Evolutionary conservation across 495 filamentous ascomycete species (phyloP).

Genomic region (Rusavskia elegans): DNA sequence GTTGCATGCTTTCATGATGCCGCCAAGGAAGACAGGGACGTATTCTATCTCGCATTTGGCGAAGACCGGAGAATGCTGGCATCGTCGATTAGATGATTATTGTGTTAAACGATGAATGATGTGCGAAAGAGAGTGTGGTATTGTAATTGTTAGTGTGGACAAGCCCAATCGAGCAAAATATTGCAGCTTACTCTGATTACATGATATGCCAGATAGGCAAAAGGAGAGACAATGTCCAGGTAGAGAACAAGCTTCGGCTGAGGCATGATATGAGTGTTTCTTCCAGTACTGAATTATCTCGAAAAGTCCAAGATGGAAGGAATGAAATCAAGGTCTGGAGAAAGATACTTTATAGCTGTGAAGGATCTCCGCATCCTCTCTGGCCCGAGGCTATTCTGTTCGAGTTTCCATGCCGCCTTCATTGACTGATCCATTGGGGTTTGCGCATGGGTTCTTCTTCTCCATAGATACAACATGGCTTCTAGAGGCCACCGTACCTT

Average conservation of each 20-base stretch:
- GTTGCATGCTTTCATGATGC: slow-evolving; percentile 47
- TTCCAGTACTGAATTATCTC: not conserved
- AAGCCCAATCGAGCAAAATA: not conserved
- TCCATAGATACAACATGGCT: too few species aligned
- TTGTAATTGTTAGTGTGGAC: not conserved
- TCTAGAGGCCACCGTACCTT: too few species aligned
- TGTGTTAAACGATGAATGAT: not conserved
- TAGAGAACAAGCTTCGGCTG: slow-evolving; percentile 48
- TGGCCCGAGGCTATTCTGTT: too few species aligned
- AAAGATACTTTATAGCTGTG: too few species aligned
- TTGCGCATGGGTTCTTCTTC: too few species aligned
- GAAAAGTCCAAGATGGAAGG: not conserved
- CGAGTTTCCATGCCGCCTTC: too few species aligned
- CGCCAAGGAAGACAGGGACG: slow-evolving; percentile 54
- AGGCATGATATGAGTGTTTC: not conserved
- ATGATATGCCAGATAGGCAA: slow-evolving; percentile 53
- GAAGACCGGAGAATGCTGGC: slow-evolving; percentile 46
- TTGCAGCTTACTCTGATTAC: slow-evolving; percentile 13
- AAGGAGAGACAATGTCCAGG: slow-evolving; percentile 55
- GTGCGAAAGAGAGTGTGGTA: not conserved
- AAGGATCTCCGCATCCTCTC: too few species aligned
- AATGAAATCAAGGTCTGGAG: too few species aligned
- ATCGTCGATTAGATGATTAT: not conserved
- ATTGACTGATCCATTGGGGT: too few species aligned
- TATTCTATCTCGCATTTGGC: slow-evolving; percentile 41